phyloP scores from a whole-genome alignment of 2,329 filamentous ascomycete species.

The Fusarium transvaalense region DNA sequence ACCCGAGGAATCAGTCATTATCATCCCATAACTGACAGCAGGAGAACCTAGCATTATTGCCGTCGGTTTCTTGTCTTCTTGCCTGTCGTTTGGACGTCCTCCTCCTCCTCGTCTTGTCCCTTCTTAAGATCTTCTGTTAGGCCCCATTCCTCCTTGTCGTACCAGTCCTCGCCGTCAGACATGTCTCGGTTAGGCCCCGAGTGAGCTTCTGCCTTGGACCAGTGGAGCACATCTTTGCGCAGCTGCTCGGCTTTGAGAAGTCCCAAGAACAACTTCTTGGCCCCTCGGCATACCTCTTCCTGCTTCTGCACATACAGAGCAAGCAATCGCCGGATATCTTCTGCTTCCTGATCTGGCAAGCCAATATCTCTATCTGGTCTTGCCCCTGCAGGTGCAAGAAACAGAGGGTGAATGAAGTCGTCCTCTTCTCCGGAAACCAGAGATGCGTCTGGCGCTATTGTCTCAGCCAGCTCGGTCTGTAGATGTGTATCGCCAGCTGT shows the following conservation, averaged over 20 bases:
- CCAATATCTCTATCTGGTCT: constrained; percentile 77
- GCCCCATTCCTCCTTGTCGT: constrained; percentile 84
- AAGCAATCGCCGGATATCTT: constrained; percentile 80
- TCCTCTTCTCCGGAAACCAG: constrained; percentile 50
- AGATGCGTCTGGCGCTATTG: constrained; percentile 14
- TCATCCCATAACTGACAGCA: constrained; percentile 33
- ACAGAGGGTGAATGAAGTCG: constrained; percentile 79
- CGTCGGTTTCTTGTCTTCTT: constrained; percentile 73
- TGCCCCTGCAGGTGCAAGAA: constrained; percentile 72
- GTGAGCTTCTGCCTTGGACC: constrained; percentile 84
- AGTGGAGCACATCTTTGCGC: constrained; percentile 77
- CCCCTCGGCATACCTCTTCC: constrained; percentile 82
- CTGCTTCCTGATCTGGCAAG: constrained; percentile 79
- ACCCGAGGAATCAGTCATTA: constrained; percentile 44
- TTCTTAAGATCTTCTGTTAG: constrained; percentile 81
- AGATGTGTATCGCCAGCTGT: constrained; percentile 7
- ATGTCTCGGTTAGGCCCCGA: constrained; percentile 75
- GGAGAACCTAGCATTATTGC: constrained; percentile 32
- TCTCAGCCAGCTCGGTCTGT: constrained; percentile 23
- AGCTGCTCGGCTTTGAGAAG: constrained; percentile 79
- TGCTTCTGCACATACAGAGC: constrained; percentile 87
- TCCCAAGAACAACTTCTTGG: constrained; percentile 75
- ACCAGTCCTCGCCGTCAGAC: constrained; percentile 92
- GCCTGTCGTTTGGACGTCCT: constrained; percentile 71
- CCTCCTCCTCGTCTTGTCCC: constrained; percentile 85